These are phyloP conservation scores for Leavenworthia alabamica DNA, from an alignment of 345 rosid species.

Conservation along the genomic window DNA sequence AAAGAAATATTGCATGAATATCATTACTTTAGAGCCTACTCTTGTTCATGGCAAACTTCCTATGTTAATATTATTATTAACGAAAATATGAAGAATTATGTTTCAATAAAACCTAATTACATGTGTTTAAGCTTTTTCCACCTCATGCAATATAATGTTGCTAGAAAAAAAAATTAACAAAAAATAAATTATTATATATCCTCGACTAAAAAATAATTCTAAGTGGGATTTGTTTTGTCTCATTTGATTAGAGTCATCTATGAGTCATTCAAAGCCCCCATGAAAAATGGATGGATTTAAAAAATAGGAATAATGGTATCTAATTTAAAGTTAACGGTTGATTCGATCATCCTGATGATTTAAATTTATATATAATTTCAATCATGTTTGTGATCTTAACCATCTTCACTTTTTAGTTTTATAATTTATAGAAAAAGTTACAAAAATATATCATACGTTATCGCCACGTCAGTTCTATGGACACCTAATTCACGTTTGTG, in stretches of 20 bases:
- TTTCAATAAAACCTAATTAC: neutral
- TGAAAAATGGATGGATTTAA: constrained; percentile 3
- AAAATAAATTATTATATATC: neutral
- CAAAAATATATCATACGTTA: constrained; percentile 22
- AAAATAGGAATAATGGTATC: neutral
- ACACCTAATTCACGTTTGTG: constrained; percentile 19
- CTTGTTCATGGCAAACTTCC: neutral
- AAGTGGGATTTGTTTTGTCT: constrained; percentile 30
- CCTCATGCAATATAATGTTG: constrained; percentile 1
- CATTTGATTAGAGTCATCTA: constrained; percentile 26
- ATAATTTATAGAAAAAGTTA: constrained; percentile 5
- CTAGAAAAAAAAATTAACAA: neutral
- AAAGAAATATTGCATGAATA: no score
- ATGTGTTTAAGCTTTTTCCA: neutral
- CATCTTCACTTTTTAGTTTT: constrained; percentile 12
- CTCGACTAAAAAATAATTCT: neutral
- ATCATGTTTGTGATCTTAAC: constrained; percentile 30
- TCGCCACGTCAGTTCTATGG: constrained; percentile 31
- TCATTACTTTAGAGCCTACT: no score
- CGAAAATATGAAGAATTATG: neutral
- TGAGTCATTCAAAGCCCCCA: constrained; percentile 22
- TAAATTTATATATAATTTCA: neutral
- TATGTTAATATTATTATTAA: neutral
- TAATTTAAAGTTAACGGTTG: constrained; percentile 22
- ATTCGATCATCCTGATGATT: constrained; percentile 23